phyloP scores from a whole-genome alignment of 2,329 filamentous ascomycete genomes.

The Xylaria sp. region DNA sequence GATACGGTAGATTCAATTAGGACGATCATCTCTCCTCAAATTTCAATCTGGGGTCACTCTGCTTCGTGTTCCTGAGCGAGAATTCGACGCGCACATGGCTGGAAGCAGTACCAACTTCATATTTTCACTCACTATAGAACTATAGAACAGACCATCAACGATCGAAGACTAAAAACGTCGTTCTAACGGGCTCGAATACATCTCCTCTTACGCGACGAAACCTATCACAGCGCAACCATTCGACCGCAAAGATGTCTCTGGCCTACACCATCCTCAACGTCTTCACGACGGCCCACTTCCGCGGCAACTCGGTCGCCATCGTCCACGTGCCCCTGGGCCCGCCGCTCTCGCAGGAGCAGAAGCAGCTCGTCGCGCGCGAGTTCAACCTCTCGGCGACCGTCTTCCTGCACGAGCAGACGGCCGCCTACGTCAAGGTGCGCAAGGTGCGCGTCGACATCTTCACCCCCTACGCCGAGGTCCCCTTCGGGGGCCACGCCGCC shows the following conservation, averaged over 20 bases:
- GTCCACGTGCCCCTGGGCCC: conserved; percentile 53
- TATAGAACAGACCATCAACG: background rate
- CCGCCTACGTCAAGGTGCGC: conserved; percentile 37
- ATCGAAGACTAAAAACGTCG: background rate
- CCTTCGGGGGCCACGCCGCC: conserved; percentile 66
- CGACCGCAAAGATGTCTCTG: conserved; percentile 35
- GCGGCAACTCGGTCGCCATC: conserved; percentile 64
- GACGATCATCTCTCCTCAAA: background rate
- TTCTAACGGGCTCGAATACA: background rate
- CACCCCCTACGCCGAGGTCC: conserved; percentile 55
- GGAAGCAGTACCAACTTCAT: background rate
- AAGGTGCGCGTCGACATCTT: conserved; percentile 61
- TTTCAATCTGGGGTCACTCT: background rate
- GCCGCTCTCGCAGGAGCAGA: conserved; percentile 53
- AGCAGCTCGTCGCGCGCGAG: conserved; percentile 62
- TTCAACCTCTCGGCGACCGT: conserved; percentile 68
- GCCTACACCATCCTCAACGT: conserved; percentile 59
- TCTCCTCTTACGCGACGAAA: background rate
- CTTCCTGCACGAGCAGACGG: conserved; percentile 55
- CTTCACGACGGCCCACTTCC: conserved; percentile 55
- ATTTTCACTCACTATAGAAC: background rate
- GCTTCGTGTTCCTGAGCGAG: background rate
- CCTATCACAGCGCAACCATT: background rate
- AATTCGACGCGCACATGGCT: background rate
- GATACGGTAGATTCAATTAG: background rate